phyloP scores from a whole-genome alignment of 345 rosid species.

The Brassica carinata region DNA sequence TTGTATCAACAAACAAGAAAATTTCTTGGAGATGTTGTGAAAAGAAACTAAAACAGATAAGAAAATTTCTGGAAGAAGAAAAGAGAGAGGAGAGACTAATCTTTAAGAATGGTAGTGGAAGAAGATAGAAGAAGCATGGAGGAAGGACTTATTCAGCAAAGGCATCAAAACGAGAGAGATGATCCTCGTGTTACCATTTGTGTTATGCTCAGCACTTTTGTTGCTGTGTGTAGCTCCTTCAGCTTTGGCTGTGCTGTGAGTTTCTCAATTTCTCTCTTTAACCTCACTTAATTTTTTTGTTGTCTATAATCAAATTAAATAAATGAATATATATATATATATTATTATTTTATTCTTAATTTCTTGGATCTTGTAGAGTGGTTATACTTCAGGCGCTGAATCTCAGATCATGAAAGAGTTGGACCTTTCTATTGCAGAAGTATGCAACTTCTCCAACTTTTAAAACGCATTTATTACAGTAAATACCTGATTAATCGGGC shows the following conservation, averaged over 20 bases:
- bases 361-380: constrained; percentile 40
- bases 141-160: constrained; percentile 27
- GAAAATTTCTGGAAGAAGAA: not conserved
- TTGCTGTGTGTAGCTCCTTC: constrained; percentile 51
- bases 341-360: not conserved
- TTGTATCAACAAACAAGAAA: not conserved
- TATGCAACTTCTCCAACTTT: constrained; percentile 29
- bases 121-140: constrained; percentile 27
- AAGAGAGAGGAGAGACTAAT: not conserved
- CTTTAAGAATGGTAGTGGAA: constrained; percentile 23
- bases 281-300: not conserved
- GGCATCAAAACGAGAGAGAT: constrained; percentile 19
- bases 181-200: constrained; percentile 27
- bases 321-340: too few species aligned
- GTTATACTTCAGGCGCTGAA: constrained; percentile 64
- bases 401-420: constrained; percentile 55
- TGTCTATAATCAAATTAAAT: not conserved
- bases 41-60: not conserved
- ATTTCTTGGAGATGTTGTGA: not conserved
- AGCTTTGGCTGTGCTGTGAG: constrained; percentile 50
- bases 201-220: constrained; percentile 47
- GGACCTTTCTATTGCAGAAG: constrained; percentile 56
- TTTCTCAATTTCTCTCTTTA: constrained; percentile 1
- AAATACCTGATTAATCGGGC: not conserved
- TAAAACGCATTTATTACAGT: not conserved